Percentiles rank a stretch among this genome's conserved stretches.
Evolutionary conservation across 148 eudicot genomes (phyloP).

Genomic region (Chenopodium quinoa): DNA sequence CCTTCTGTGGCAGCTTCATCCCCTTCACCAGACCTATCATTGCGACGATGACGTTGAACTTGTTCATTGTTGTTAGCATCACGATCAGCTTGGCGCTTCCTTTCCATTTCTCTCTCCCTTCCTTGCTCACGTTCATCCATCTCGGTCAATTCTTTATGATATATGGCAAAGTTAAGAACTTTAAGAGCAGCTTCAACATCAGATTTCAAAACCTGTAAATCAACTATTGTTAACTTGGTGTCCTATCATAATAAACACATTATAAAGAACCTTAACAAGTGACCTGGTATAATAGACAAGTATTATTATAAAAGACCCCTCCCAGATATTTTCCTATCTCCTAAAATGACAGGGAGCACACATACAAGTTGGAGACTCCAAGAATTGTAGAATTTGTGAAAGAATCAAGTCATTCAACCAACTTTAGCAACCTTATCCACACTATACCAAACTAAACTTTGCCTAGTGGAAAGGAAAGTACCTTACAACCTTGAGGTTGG

Average conservation of each 20-base stretch:
- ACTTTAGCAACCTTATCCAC: neutral
- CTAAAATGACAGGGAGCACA: neutral
- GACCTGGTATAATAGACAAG: neutral
- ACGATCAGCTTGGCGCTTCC: conserved; percentile 62
- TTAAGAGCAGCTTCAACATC: conserved; percentile 97
- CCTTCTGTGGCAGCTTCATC: conserved; percentile 42
- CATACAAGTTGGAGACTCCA: neutral
- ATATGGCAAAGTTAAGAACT: conserved; percentile 93
- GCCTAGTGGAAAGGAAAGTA: no score
- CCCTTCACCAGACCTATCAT: conserved; percentile 28
- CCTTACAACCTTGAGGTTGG: no score
- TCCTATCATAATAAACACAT: neutral
- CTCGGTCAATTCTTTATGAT: conserved; percentile 91
- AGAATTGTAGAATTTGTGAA: neutral
- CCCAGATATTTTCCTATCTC: no score
- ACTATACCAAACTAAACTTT: neutral
- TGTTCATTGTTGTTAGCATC: conserved; percentile 41
- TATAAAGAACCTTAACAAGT: neutral
- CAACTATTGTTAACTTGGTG: neutral
- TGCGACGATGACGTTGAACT: conserved; percentile 27
- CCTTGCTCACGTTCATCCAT: conserved; percentile 96
- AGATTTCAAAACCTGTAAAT: conserved; percentile 63
- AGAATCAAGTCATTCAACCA: neutral
- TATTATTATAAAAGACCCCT: neutral
- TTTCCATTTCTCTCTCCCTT: conserved; percentile 63